A percentile compares a stretch with the other conserved stretches of the same genome.
Evolutionary conservation across 495 filamentous ascomycete species (phyloP).

Genomic region (Geopyxis carbonaria): DNA sequence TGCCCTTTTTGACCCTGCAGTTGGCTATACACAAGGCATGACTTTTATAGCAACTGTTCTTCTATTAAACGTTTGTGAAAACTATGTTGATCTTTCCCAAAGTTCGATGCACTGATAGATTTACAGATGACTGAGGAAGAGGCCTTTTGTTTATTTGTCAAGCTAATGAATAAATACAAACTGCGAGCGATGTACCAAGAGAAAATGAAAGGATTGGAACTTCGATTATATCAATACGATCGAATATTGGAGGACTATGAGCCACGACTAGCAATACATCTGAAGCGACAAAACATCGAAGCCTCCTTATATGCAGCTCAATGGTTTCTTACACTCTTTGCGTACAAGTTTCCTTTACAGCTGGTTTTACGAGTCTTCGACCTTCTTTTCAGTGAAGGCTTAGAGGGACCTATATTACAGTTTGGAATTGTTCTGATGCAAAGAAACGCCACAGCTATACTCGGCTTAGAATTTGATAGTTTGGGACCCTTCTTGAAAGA

Average conservation of each 20-base stretch:
- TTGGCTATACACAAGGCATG: constrained; percentile 97
- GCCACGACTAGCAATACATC: constrained; percentile 86
- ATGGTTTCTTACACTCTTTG: constrained; percentile 98
- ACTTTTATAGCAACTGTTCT: constrained; percentile 98
- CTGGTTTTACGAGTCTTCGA: constrained; percentile 94
- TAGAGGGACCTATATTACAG: constrained; percentile 76
- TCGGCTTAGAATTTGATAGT: constrained; percentile 77
- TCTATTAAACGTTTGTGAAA: constrained; percentile 64
- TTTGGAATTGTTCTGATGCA: constrained; percentile 93
- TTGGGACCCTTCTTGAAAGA: constrained; percentile 86
- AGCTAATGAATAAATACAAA: constrained; percentile 91
- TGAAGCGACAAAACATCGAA: constrained; percentile 69
- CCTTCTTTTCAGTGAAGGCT: constrained; percentile 82
- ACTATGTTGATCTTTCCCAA: neutral
- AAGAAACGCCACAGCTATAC: constrained; percentile 64
- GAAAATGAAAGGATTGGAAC: constrained; percentile 92
- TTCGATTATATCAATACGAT: constrained; percentile 87
- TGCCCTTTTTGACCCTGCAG: constrained; percentile 80
- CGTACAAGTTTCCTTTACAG: constrained; percentile 92
- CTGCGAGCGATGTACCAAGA: constrained; percentile 84
- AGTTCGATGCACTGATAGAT: neutral
- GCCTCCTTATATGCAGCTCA: constrained; percentile 93
- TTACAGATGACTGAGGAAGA: constrained; percentile 87
- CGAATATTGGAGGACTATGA: constrained; percentile 86
- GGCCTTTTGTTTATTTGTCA: constrained; percentile 82